Evolutionary conservation across 257 asterid genomes (phyloP).

Genomic region (Salvia miltiorrhiza): DNA sequence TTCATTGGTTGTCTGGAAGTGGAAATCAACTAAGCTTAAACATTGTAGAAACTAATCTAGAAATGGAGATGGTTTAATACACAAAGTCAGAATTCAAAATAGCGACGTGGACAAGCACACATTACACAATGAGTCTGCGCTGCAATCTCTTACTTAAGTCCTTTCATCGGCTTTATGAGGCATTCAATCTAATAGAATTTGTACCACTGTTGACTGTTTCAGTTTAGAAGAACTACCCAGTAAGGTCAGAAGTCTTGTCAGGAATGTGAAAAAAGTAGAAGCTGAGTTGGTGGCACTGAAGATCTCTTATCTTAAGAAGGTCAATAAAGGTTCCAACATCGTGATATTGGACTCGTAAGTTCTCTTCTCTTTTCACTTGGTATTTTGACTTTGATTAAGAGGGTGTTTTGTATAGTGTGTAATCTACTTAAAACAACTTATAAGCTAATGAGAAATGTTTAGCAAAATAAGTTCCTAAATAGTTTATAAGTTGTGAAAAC

Average conservation of each 20-base stretch:
- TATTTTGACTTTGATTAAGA: background rate
- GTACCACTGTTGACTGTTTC: slow-evolving; percentile 21
- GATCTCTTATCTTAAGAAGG: slow-evolving; percentile 84
- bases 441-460: too few species aligned
- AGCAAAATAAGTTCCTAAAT: too few species aligned
- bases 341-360: slow-evolving; percentile 93
- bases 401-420: too few species aligned
- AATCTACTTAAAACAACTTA: too few species aligned
- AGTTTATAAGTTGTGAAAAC: too few species aligned
- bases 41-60: background rate
- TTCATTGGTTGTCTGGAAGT: background rate
- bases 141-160: background rate
- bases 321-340: slow-evolving; percentile 70
- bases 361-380: slow-evolving; percentile 1
- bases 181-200: slow-evolving; percentile 4
- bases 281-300: slow-evolving; percentile 86
- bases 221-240: slow-evolving; percentile 90
- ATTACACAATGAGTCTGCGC: background rate
- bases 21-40: background rate
- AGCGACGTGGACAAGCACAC: background rate
- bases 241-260: slow-evolving; percentile 64
- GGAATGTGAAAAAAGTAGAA: slow-evolving; percentile 75
- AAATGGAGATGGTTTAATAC: background rate
- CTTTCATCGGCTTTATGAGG: background rate
- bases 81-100: background rate